Evolutionary conservation across 2,329 filamentous ascomycete genomes (phyloP).

Genomic region (Diaporthe australafricana): DNA sequence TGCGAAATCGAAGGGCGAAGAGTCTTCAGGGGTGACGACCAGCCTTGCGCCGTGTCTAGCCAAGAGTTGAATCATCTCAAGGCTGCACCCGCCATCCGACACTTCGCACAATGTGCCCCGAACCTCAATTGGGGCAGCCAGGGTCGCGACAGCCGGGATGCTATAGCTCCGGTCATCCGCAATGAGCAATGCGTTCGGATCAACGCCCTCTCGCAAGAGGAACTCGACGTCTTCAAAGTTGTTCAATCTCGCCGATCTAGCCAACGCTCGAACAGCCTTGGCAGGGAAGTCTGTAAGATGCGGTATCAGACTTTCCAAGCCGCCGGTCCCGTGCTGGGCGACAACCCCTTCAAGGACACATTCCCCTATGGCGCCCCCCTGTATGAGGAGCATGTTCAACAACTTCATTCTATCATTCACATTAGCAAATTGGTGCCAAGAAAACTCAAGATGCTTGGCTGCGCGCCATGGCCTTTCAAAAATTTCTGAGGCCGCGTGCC

Average conservation of each 20-base stretch:
- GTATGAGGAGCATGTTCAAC: background rate
- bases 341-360: background rate
- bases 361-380: background rate
- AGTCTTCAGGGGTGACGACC: background rate
- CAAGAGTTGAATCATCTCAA: slow-evolving; percentile 1
- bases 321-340: background rate
- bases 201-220: background rate
- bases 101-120: too few relatives aligned
- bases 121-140: too few relatives aligned
- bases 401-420: background rate
- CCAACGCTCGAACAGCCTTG: background rate
- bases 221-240: background rate
- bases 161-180: background rate
- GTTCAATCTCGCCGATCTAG: background rate
- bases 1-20: background rate
- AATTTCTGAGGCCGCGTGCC: too few relatives aligned
- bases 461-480: background rate
- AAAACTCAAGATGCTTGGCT: background rate
- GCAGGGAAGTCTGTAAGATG: background rate
- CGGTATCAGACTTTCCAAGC: background rate
- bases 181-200: background rate
- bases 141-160: background rate
- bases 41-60: background rate
- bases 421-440: background rate
- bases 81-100: background rate